A percentile compares a stretch with the other conserved stretches of the same genome.
phyloP scores from a whole-genome alignment of 305 asterid genomes.

The Ruellia speciosa region DNA sequence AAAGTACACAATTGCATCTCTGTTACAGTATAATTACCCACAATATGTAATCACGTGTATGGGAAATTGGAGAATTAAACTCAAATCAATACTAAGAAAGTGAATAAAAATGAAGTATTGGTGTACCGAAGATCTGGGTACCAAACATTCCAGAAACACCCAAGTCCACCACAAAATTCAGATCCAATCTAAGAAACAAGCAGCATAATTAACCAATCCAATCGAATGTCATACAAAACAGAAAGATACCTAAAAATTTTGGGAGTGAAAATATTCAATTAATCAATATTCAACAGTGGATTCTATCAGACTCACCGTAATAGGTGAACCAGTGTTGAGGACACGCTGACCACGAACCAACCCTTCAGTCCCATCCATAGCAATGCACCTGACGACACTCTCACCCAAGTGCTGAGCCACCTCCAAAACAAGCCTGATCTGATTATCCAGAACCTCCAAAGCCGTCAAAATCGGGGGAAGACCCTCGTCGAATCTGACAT shows the following conservation, averaged over 20 bases:
- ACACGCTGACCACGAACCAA: conserved; percentile 89
- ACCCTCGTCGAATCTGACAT: conserved; percentile 74
- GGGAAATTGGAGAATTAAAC: no score
- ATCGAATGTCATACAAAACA: neutral
- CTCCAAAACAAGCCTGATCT: conserved; percentile 89
- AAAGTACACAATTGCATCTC: neutral
- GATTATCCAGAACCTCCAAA: conserved; percentile 77
- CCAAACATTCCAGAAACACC: neutral
- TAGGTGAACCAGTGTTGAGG: conserved; percentile 91
- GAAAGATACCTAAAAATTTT: neutral
- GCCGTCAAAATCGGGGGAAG: conserved; percentile 92
- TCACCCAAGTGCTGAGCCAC: conserved; percentile 96
- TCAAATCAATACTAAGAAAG: conserved; percentile 3
- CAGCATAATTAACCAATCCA: conserved; percentile 6
- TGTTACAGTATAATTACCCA: no score
- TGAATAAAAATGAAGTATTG: neutral
- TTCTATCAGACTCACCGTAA: conserved; percentile 55
- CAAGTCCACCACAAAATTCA: conserved; percentile 1
- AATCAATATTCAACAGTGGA: neutral
- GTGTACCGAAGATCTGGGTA: neutral
- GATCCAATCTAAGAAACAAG: conserved; percentile 10
- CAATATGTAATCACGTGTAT: no score
- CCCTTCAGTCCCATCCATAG: conserved; percentile 99
- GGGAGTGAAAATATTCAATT: neutral
- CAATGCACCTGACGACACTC: conserved; percentile 85